Evolutionary conservation across 768 basidiomycete species (phyloP), one percentile per base, ranked within the genome.

Genomic region (Mycena vitilis): DNA sequence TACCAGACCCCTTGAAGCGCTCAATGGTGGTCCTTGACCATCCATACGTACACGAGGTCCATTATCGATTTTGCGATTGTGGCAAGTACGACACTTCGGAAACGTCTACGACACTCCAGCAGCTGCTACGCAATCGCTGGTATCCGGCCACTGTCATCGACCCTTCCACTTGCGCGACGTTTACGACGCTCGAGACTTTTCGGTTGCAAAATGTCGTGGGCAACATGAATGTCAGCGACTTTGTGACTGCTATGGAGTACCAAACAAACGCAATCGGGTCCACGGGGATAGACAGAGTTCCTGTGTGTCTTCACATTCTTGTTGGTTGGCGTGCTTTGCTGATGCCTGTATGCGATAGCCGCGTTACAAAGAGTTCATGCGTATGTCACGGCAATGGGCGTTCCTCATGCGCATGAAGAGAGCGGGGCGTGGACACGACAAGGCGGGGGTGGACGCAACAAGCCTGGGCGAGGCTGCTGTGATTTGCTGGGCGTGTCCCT

Each of bases 131-230:
- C 1, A 53, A 64, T 44, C 42, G 22, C 1, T 64, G 63, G 63
- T 64, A 64, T 30, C 63, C 63, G 2, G 74, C 73, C 0, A 73
- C 71, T 2, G 23, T 47, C 0, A 15, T 53, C 0, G 40, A 68
- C 7, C 75, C 75, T 5, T n/a, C 37, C 0, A 73, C 73, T 2
- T 60, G 57, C 25, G 62, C 60, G 5, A 72, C 71, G 0, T 40
- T 58, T 44, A 36, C 55, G 36, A 38, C 12, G 13, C 38, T 12
- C 56, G 71, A 42, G 69, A 59, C 5, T 69, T 73, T 18, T n/a
- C 72, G 2, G 54, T 54, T 1, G 9, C 58, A 2, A 52, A 75
- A 13, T 45, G 76, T 16, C 69, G 62, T 52, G 60, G 71, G 38
- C 34, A 34, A 49, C 20, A 56, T 1, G 20, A 73, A 65, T 51